These are phyloP conservation scores for Myrica gale DNA, from an alignment of 306 rosid genomes.

Conservation along the genomic window DNA sequence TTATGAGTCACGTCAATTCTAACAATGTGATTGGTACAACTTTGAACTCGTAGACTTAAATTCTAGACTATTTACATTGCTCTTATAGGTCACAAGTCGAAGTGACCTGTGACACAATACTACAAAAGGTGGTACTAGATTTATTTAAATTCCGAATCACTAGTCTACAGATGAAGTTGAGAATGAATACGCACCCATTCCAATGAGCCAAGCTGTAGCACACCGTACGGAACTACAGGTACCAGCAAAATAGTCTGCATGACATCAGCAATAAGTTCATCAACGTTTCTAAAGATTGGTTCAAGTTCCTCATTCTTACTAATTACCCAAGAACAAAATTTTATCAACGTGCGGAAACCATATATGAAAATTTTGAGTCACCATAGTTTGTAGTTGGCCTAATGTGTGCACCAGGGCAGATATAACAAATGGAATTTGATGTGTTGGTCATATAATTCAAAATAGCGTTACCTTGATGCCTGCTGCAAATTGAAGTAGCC, in stretches of 20 bases:
- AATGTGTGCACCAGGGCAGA: not conserved
- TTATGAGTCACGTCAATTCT: not conserved
- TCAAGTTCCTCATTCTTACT: too few relatives aligned
- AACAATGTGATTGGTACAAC: not conserved
- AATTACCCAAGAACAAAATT: too few relatives aligned
- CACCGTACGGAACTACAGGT: constrained; percentile 84
- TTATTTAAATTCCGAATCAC: not conserved
- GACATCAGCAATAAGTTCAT: constrained; percentile 8
- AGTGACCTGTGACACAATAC: not conserved
- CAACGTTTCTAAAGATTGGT: not conserved
- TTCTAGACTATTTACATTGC: not conserved
- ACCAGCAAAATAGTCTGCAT: constrained; percentile 81
- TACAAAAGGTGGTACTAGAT: not conserved
- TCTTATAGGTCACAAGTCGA: not conserved
- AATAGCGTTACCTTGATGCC: constrained; percentile 69
- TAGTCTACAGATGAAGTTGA: constrained; percentile 23
- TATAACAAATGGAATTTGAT: constrained; percentile 17
- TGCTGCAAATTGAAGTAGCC: constrained; percentile 76
- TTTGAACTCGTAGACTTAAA: not conserved
- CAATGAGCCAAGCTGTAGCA: constrained; percentile 83
- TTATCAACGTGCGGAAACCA: not conserved
- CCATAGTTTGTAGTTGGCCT: constrained; percentile 1
- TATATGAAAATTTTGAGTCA: not conserved
- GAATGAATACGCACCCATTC: constrained; percentile 56
- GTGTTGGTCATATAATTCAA: not conserved